These are phyloP conservation scores for Xylaria sp. DNA, from an alignment of 2,329 filamentous ascomycete species.

Conservation along the genomic window DNA sequence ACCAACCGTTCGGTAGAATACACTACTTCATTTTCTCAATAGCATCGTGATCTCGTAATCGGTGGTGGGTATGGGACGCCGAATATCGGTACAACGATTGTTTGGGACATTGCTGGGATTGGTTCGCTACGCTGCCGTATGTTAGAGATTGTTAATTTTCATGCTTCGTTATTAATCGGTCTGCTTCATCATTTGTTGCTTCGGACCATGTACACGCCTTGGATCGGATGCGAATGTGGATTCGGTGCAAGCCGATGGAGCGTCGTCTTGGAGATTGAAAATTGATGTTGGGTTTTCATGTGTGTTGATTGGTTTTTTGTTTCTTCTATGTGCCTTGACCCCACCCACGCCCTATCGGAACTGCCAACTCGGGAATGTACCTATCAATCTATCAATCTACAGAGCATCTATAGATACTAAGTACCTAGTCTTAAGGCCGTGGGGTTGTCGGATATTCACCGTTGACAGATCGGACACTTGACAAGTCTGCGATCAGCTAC, in stretches of 20 bases:
- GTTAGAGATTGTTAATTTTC: not conserved
- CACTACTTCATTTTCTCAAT: not conserved
- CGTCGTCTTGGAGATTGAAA: not conserved
- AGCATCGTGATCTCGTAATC: slow-evolving; percentile 26
- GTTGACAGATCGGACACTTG: slow-evolving; percentile 13
- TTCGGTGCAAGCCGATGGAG: slow-evolving; percentile 4
- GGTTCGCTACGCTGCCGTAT: not conserved
- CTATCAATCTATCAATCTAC: too few species aligned
- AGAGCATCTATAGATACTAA: not conserved
- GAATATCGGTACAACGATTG: slow-evolving; percentile 41
- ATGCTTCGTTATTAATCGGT: not conserved
- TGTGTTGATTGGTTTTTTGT: not conserved
- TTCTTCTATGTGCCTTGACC: not conserved
- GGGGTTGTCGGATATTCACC: slow-evolving; percentile 1
- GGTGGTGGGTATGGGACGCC: slow-evolving; percentile 30
- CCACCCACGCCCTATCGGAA: not conserved
- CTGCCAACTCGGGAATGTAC: slow-evolving; percentile 5
- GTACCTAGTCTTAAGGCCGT: not conserved
- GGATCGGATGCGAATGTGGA: slow-evolving; percentile 4
- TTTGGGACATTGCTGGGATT: slow-evolving; percentile 9
- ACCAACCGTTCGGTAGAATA: slow-evolving; percentile 22
- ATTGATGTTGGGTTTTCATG: not conserved
- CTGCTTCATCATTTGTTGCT: slow-evolving; percentile 6
- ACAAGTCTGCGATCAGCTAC: slow-evolving; percentile 17
- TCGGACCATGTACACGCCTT: not conserved